These are phyloP conservation scores for Pyrenula aspistea DNA, from an alignment of 495 filamentous ascomycete species.

Conservation along the genomic window DNA sequence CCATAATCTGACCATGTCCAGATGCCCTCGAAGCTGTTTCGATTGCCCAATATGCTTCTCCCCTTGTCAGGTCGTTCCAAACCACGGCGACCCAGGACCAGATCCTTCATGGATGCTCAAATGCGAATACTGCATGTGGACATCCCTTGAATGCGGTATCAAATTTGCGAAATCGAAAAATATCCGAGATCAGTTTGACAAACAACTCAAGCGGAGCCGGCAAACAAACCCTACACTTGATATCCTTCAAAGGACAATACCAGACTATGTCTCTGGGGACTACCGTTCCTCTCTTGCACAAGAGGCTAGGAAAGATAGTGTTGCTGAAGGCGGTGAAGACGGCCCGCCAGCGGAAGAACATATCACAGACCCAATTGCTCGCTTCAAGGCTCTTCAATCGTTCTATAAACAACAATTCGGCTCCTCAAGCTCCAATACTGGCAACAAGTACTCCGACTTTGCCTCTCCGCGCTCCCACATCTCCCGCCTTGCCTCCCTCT, in stretches of 20 bases:
- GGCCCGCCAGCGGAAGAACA: constrained; percentile 3
- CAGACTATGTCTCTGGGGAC: neutral
- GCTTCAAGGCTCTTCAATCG: constrained; percentile 43
- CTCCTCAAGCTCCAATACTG: constrained; percentile 38
- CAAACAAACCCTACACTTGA: neutral
- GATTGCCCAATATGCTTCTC: constrained; percentile 85
- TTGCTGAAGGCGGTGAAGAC: neutral
- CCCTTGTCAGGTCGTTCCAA: constrained; percentile 57
- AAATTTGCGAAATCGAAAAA: constrained; percentile 78
- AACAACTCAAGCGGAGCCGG: constrained; percentile 29
- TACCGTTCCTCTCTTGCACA: neutral
- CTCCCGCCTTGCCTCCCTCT: constrained; percentile 51
- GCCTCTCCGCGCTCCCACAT: constrained; percentile 73
- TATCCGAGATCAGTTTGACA: constrained; percentile 64
- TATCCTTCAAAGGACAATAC: neutral
- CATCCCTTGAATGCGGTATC: constrained; percentile 75
- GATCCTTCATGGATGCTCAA: constrained; percentile 62
- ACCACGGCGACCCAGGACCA: constrained; percentile 37
- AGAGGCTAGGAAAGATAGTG: neutral
- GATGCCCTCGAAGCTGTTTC: constrained; percentile 90
- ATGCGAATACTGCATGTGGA: constrained; percentile 89
- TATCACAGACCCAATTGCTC: constrained; percentile 21
- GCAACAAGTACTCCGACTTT: constrained; percentile 58
- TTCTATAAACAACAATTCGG: constrained; percentile 66
- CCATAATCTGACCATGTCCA: constrained; percentile 23